These are phyloP conservation scores for Lepidium aucheri DNA, from an alignment of 345 rosid genomes.

Conservation along the genomic window DNA sequence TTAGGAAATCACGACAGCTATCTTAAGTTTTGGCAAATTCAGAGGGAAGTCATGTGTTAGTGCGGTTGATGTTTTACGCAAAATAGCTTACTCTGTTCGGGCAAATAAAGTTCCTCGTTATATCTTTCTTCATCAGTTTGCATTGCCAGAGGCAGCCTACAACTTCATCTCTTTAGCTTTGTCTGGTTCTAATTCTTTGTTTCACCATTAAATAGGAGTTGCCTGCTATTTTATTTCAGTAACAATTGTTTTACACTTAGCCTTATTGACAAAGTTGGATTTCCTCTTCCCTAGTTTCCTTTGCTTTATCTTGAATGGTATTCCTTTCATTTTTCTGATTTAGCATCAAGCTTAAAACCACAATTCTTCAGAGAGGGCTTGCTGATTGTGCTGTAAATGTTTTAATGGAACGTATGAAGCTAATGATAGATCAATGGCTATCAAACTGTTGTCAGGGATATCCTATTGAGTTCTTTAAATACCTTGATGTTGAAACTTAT, in stretches of 20 bases:
- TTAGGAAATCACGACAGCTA: too few species aligned
- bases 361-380: slow-evolving; percentile 88
- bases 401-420: slow-evolving; percentile 72
- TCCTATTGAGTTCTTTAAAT: slow-evolving; percentile 69
- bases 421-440: slow-evolving; percentile 85
- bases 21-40: too few species aligned
- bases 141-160: neutral
- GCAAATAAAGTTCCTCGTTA: slow-evolving; percentile 83
- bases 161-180: neutral
- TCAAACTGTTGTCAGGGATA: slow-evolving; percentile 64
- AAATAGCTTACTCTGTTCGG: slow-evolving; percentile 69
- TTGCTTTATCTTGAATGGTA: neutral
- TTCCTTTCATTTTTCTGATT: neutral
- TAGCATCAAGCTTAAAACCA: slow-evolving; percentile 84
- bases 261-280: too few species aligned
- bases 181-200: neutral
- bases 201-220: neutral
- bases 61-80: too few species aligned
- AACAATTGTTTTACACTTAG: too few species aligned
- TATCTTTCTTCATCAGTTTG: neutral
- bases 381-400: slow-evolving; percentile 77
- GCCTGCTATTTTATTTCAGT: neutral
- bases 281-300: neutral
- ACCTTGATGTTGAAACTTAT: slow-evolving; percentile 92
- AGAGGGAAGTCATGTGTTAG: too few species aligned